Conservation (phyloP, 805 yeast genomes). For the Candida peoriensis region DNA sequence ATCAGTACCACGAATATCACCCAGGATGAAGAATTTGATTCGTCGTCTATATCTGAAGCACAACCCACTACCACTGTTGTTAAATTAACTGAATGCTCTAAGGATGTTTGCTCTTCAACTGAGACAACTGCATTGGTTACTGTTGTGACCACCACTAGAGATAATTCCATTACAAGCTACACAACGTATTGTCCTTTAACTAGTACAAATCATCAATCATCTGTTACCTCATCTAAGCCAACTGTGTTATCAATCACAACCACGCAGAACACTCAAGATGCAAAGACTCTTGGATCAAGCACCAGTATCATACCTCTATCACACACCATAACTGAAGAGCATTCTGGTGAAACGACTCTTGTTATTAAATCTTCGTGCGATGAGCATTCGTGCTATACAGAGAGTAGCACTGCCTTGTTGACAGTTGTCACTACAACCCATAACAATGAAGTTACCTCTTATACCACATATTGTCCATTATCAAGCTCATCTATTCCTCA, state of each 20-base stretch:
- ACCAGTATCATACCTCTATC: too few relatives aligned
- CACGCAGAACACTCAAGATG: too few relatives aligned
- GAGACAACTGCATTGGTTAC: slow-evolving; percentile 22
- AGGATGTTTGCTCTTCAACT: slow-evolving; percentile 21
- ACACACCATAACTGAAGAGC: neutral
- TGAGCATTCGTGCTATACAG: slow-evolving; percentile 27
- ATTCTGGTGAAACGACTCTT: slow-evolving; percentile 23
- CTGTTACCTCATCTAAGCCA: slow-evolving; percentile 2
- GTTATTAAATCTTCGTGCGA: slow-evolving; percentile 32
- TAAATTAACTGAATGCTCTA: slow-evolving; percentile 13
- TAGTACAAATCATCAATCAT: slow-evolving; percentile 4
- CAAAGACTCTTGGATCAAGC: too few relatives aligned
- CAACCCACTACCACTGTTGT: slow-evolving; percentile 8
- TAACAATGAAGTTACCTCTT: slow-evolving; percentile 25
- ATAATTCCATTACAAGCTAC: slow-evolving; percentile 25
- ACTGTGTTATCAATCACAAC: slow-evolving; percentile 1
- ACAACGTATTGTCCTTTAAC: slow-evolving; percentile 35
- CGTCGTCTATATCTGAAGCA: neutral
- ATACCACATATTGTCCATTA: slow-evolving; percentile 34
- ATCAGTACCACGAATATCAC: too few relatives aligned
- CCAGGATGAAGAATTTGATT: too few relatives aligned
- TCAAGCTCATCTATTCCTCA: neutral
- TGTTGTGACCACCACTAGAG: slow-evolving; percentile 20
- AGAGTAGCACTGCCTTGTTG: slow-evolving; percentile 29
- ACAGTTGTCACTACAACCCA: slow-evolving; percentile 30